These are phyloP conservation scores for Candida arabinofermentans DNA, from an alignment of 805 yeast species.

Conservation along the genomic window DNA sequence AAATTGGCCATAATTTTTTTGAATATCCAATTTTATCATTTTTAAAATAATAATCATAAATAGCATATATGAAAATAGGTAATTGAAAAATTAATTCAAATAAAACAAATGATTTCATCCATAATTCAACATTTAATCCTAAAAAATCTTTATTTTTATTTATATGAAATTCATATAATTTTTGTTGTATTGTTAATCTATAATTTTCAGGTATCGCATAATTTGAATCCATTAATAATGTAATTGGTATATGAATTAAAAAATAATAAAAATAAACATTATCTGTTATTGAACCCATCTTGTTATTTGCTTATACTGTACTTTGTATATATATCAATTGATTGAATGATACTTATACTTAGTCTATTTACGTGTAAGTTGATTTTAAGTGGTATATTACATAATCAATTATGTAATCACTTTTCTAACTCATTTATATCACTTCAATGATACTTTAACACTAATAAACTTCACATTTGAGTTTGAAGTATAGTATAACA, in stretches of 20 bases:
- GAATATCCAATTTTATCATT: conserved; percentile 16
- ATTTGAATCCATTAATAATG: conserved; percentile 70
- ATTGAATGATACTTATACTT: too few species aligned
- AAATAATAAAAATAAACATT: conserved; percentile 26
- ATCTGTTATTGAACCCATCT: conserved; percentile 13
- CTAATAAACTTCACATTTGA: too few species aligned
- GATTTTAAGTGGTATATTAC: too few species aligned
- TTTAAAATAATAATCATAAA: conserved; percentile 23
- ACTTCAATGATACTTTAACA: too few species aligned
- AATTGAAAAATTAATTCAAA: conserved; percentile 73
- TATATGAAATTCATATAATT: conserved; percentile 57
- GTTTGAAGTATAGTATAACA: too few species aligned
- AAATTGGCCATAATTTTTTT: conserved; percentile 21
- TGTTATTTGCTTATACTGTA: conserved; percentile 1
- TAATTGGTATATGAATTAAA: conserved; percentile 68
- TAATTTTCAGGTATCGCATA: conserved; percentile 57
- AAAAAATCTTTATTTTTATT: conserved; percentile 67
- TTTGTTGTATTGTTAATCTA: conserved; percentile 44
- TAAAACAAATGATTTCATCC: conserved; percentile 71
- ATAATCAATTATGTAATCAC: too few species aligned
- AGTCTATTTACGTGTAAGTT: too few species aligned
- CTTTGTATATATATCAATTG: too few species aligned
- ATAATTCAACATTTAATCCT: conserved; percentile 43
- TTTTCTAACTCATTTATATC: too few species aligned
- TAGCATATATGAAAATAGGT: conserved; percentile 65